These are phyloP conservation scores for Pelargonium fulgidum DNA, from an alignment of 441 rosid species.

Conservation along the genomic window DNA sequence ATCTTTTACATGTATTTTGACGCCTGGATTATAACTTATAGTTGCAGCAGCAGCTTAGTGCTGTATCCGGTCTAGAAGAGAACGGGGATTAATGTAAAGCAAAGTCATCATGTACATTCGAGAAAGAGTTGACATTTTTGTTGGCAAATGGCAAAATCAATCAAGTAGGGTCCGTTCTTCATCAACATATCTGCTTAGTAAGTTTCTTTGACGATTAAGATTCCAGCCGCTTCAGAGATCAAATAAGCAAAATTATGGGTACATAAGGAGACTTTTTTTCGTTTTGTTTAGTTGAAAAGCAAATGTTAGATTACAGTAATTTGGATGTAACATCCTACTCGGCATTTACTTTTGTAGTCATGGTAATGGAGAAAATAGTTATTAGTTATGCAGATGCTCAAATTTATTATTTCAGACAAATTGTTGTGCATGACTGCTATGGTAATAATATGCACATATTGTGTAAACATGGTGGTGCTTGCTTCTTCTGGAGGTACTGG, in stretches of 20 bases:
- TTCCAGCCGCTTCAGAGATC: constrained; percentile 17
- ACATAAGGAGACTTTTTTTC: constrained; percentile 1
- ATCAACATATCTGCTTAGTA: constrained; percentile 12
- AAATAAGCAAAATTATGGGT: constrained; percentile 15
- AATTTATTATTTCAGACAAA: no score
- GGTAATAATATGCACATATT: no score
- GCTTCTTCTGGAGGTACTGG: no score
- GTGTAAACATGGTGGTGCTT: no score
- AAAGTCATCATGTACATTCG: constrained; percentile 23
- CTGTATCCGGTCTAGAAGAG: constrained; percentile 44
- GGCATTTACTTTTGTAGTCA: background rate
- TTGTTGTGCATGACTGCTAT: no score
- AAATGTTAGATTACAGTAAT: background rate
- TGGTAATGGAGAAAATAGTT: background rate
- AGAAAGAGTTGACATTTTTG: constrained; percentile 27
- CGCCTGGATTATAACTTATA: constrained; percentile 28
- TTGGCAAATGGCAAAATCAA: constrained; percentile 10
- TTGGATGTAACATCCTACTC: background rate
- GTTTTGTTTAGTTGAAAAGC: background rate
- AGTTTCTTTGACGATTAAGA: constrained; percentile 18
- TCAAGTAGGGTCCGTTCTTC: constrained; percentile 11
- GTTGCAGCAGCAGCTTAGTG: constrained; percentile 74
- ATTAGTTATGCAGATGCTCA: no score
- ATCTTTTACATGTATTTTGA: constrained; percentile 3
- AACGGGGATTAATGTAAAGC: constrained; percentile 37